A percentile compares a stretch with the other conserved stretches of the same genome.
phyloP scores from a whole-genome alignment of 2,329 filamentous ascomycete genomes.

The Exophiala xenobiotica region DNA sequence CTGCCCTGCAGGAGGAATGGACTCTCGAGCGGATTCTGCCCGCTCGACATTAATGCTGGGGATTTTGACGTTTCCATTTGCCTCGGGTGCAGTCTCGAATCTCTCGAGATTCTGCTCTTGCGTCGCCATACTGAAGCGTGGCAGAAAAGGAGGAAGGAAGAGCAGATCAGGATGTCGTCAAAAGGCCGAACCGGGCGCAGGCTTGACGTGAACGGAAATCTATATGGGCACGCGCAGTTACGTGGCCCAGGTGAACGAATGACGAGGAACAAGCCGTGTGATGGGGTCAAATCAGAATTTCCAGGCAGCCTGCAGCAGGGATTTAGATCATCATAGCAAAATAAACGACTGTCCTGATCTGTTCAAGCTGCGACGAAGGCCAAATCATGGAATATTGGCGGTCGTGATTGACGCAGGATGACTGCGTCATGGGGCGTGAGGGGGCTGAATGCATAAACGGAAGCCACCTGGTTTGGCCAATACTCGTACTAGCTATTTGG shows the following conservation, averaged over 20 bases:
- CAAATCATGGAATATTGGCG: not conserved
- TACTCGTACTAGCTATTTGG: not conserved
- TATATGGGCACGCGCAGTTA: not conserved
- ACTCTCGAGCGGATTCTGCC: conserved; percentile 6
- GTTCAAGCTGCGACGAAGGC: not conserved
- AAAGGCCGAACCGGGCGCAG: not conserved
- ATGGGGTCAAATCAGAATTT: not conserved
- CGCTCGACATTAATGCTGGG: conserved; percentile 13
- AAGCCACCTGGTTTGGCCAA: not conserved
- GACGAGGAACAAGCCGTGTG: not conserved
- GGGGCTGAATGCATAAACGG: not conserved
- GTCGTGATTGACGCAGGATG: conserved; percentile 9
- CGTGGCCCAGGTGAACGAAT: not conserved
- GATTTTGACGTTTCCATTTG: conserved; percentile 16
- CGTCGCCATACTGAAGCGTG: not conserved
- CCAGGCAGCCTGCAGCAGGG: not conserved
- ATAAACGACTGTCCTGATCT: not conserved
- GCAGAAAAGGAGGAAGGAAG: not conserved
- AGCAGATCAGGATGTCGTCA: not conserved
- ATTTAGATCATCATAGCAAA: not conserved
- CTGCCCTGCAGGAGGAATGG: conserved; percentile 52
- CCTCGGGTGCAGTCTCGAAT: not conserved
- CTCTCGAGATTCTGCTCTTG: not conserved
- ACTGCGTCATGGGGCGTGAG: conserved; percentile 14
- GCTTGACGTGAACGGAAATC: not conserved